phyloP scores from a whole-genome alignment of 2,329 filamentous ascomycete species.

The Nemania sp. region DNA sequence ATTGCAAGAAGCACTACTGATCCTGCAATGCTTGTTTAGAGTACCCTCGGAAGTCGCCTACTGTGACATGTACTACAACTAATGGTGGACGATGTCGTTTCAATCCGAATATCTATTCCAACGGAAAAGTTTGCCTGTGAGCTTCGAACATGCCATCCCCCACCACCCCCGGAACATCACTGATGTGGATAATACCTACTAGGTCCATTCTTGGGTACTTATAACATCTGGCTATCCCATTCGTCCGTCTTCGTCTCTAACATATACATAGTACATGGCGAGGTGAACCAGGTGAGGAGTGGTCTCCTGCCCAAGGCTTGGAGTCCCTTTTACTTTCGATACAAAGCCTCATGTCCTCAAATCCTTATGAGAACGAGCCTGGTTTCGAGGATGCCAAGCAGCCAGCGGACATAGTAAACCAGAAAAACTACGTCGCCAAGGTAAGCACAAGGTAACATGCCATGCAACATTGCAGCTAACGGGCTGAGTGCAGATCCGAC shows the following conservation, averaged over 20 bases:
- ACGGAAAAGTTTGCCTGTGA: conserved; percentile 89
- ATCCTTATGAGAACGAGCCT: conserved; percentile 95
- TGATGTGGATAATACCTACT: conserved; percentile 11
- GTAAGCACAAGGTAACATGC: conserved; percentile 48
- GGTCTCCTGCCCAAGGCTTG: conserved; percentile 93
- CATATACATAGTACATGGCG: conserved; percentile 76
- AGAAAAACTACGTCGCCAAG: conserved; percentile 79
- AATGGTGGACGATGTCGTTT: conserved; percentile 88
- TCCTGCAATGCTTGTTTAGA: conserved; percentile 55
- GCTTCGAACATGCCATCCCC: conserved; percentile 42
- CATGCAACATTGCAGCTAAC: conserved; percentile 13
- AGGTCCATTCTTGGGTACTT: conserved; percentile 84
- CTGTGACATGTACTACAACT: conserved; percentile 75
- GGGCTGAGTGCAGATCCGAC: conserved; percentile 69
- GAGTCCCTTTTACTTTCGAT: conserved; percentile 95
- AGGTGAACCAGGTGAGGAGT: conserved; percentile 87
- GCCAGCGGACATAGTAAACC: conserved; percentile 70
- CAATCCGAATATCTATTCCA: conserved; percentile 95
- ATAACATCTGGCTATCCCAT: conserved; percentile 22
- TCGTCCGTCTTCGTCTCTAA: conserved; percentile 21
- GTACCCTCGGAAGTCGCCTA: conserved; percentile 73
- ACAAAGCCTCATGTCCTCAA: conserved; percentile 91
- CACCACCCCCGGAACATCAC: not conserved
- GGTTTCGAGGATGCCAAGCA: conserved; percentile 81
- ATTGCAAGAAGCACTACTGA: conserved; percentile 6